These are phyloP conservation scores for Dryas drummondii DNA, from an alignment of 306 rosid genomes.

Conservation along the genomic window DNA sequence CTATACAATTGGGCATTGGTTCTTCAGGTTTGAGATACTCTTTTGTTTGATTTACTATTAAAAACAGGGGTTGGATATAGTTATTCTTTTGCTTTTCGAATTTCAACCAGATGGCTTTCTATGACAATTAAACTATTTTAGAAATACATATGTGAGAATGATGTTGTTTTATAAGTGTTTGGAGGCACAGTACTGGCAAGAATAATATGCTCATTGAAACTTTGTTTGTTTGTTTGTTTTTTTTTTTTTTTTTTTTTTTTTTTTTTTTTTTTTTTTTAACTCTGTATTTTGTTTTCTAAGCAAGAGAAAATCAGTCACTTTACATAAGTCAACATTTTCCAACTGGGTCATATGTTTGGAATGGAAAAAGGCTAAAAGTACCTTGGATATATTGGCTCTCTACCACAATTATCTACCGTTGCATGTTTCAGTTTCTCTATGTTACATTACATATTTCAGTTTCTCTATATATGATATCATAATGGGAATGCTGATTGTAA, in stretches of 20 bases:
- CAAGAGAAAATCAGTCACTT: neutral
- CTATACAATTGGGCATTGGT: constrained; percentile 98
- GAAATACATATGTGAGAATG: constrained; percentile 8
- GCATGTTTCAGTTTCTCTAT: too few relatives aligned
- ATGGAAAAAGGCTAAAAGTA: neutral
- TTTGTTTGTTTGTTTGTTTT: neutral
- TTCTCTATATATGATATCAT: constrained; percentile 1
- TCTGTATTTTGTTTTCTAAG: neutral
- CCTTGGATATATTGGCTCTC: neutral
- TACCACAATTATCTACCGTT: neutral
- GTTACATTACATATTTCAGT: neutral
- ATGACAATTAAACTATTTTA: neutral
- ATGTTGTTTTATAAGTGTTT: constrained; percentile 7
- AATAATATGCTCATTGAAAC: neutral
- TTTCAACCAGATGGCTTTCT: constrained; percentile 18
- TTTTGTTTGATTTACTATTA: constrained; percentile 21
- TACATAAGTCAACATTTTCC: neutral
- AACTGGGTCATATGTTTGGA: neutral
- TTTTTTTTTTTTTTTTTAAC: too few relatives aligned
- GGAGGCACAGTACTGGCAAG: neutral
- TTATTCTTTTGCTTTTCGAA: neutral
- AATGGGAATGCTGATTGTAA: neutral
- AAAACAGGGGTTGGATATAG: constrained; percentile 8
- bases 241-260: too few relatives aligned
- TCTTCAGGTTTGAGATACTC: constrained; percentile 70